These are phyloP conservation scores for Pinus taeda DNA, from an alignment of 75 land plant genomes.

Conservation along the genomic window DNA sequence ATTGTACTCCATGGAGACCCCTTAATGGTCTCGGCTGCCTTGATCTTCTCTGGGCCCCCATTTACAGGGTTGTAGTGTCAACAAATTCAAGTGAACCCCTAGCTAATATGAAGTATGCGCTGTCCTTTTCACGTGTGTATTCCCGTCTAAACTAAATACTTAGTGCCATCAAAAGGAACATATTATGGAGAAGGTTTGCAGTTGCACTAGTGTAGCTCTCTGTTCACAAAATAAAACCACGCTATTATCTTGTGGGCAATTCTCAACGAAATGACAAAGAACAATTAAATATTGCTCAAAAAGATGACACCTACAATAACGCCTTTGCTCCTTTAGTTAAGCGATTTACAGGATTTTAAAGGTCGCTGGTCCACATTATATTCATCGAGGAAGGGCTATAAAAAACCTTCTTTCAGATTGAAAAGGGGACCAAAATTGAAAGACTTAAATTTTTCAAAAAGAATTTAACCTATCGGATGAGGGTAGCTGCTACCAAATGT, in stretches of 20 bases:
- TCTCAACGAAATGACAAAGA: neutral
- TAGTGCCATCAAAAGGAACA: neutral
- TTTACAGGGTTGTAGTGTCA: neutral
- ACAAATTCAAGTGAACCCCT: neutral
- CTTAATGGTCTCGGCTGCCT: conserved; percentile 20
- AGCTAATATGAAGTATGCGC: neutral
- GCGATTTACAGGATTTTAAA: too few species aligned
- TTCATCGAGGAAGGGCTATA: too few species aligned
- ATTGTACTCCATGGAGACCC: conserved; percentile 43
- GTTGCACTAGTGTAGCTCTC: neutral
- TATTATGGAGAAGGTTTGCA: neutral
- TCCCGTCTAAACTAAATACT: neutral
- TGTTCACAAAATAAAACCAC: neutral
- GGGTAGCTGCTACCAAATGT: too few species aligned
- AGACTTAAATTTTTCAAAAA: too few species aligned
- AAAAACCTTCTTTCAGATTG: too few species aligned
- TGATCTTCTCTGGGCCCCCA: conserved; percentile 4
- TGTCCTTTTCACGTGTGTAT: neutral
- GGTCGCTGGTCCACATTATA: too few species aligned
- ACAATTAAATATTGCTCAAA: neutral
- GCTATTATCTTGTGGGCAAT: neutral
- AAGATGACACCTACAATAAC: too few species aligned
- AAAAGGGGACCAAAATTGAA: neutral
- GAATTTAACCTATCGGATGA: too few species aligned
- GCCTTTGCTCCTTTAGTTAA: too few species aligned